These are phyloP conservation scores for Myriosclerotinia scirpicola DNA, from an alignment of 2,329 filamentous ascomycete genomes.

Conservation along the genomic window DNA sequence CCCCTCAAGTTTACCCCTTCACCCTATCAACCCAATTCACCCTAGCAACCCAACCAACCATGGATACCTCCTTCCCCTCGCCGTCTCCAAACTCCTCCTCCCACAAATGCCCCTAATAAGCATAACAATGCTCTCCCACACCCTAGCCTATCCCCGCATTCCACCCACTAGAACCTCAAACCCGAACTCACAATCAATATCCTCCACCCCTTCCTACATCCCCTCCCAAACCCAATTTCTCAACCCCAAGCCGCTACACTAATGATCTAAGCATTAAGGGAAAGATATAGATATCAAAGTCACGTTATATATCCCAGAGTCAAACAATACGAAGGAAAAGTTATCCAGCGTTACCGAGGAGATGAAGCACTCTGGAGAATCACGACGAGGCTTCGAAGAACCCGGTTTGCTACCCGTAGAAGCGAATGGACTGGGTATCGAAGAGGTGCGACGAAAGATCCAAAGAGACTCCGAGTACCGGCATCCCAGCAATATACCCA, in stretches of 20 bases:
- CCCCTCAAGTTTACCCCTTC: slow-evolving; percentile 38
- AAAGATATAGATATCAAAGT: slow-evolving; percentile 79
- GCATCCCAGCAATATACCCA: slow-evolving; percentile 64
- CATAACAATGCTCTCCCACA: slow-evolving; percentile 61
- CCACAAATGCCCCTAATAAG: slow-evolving; percentile 61
- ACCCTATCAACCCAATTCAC: background rate
- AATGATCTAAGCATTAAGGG: slow-evolving; percentile 70
- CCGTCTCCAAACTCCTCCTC: slow-evolving; percentile 40
- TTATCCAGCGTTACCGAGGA: slow-evolving; percentile 58
- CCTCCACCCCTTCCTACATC: slow-evolving; percentile 61
- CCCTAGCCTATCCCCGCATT: slow-evolving; percentile 68
- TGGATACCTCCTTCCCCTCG: slow-evolving; percentile 40
- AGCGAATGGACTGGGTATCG: slow-evolving; percentile 76
- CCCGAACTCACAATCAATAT: slow-evolving; percentile 72
- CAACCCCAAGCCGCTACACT: slow-evolving; percentile 61
- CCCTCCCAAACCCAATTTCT: slow-evolving; percentile 48
- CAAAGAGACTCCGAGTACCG: slow-evolving; percentile 54
- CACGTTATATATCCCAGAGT: slow-evolving; percentile 57
- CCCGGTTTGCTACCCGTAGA: slow-evolving; percentile 60
- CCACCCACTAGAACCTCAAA: slow-evolving; percentile 74
- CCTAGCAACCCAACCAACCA: slow-evolving; percentile 17
- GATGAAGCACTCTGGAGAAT: slow-evolving; percentile 44
- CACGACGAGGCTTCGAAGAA: slow-evolving; percentile 41
- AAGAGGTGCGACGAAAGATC: slow-evolving; percentile 50
- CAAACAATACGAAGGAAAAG: slow-evolving; percentile 56